Percentiles rank a stretch among this genome's conserved stretches.
Conservation (phyloP, 305 asterid species). For the Rubia peregrina region DNA sequence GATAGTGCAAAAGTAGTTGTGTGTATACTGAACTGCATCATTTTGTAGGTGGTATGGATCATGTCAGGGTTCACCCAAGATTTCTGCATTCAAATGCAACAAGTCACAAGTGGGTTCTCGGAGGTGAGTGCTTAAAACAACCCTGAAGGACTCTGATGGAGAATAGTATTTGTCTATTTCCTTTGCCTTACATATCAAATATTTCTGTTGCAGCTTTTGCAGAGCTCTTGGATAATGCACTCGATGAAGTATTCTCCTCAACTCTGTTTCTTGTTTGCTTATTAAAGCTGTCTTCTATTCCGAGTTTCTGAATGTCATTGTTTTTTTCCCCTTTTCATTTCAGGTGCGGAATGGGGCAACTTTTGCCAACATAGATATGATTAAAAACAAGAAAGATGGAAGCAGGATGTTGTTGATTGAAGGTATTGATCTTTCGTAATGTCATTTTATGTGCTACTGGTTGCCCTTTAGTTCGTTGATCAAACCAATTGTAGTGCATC, state of each 20-base stretch:
- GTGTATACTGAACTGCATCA: constrained; percentile 1
- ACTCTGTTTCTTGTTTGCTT: constrained; percentile 13
- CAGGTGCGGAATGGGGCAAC: constrained; percentile 86
- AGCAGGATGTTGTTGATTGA: constrained; percentile 79
- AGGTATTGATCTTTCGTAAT: constrained; percentile 36
- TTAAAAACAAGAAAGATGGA: constrained; percentile 62
- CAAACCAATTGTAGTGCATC: not conserved
- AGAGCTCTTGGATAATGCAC: constrained; percentile 83
- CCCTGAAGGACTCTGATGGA: constrained; percentile 11
- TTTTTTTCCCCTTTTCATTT: constrained; percentile 10
- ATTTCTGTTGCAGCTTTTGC: constrained; percentile 71
- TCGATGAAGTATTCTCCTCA: constrained; percentile 62
- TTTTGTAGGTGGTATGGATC: constrained; percentile 78
- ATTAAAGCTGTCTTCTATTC: not conserved
- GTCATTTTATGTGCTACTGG: not conserved
- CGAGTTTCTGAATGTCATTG: constrained; percentile 14
- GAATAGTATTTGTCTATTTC: not conserved
- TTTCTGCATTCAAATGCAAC: constrained; percentile 91
- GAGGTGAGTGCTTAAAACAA: constrained; percentile 47
- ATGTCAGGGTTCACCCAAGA: constrained; percentile 82
- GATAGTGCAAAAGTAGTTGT: not conserved
- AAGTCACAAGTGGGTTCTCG: constrained; percentile 97
- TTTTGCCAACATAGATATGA: constrained; percentile 68
- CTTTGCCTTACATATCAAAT: constrained; percentile 5
- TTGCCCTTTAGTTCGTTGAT: not conserved